Evolutionary conservation across 2,329 filamentous ascomycete species (phyloP), one percentile per base, ranked within the genome.

Genomic region (Cordyceps cateniannulata): DNA sequence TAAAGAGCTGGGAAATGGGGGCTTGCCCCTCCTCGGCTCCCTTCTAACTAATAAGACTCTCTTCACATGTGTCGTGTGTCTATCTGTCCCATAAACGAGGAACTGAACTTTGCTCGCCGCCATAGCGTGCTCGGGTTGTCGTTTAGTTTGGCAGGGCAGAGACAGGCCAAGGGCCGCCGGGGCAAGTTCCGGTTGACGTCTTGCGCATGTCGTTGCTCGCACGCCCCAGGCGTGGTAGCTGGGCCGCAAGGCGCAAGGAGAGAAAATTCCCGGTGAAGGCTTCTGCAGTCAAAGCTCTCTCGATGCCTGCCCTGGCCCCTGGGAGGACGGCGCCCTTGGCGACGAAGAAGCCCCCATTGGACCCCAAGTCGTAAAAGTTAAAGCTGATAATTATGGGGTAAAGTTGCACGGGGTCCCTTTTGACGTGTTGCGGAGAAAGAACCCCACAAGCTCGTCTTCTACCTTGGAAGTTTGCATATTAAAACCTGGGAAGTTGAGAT

Each of bases 371-470:
- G 10, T 32, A 42, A 59, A 57, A 44, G 38, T 44, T 59, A 10
- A 51, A 59, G 24, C 22, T 51, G 55, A 3, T 18, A 51, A 50
- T 50, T 42, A 51, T 59, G 55, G 55, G 55, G 55, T 44, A 32
- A 35, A 20, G 35, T 18, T 32, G 32, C n/a, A 50, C 32, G 35
- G 22, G 40, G 32, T 47, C 25, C 18, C 22, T 42, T 29, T 59
- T 59, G 55, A 59, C 47, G 47, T 51, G 47, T 59, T 59, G 35
- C 55, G 55, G 55, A 59, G 35, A 59, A 8, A 24, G 16, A 20
- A 20, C 45, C 18, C 45, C 35, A 50, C 32, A 35, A 44, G 32
- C n/a, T 38, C 53, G 12, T 48, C 8, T 20, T 35, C 12, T 9
- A 16, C 10, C 50, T 50, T 3, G 3, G 16, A 38, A 14, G n/a